Conservation (phyloP, 768 basidiomycete species). For the Lepiota venenata region DNA sequence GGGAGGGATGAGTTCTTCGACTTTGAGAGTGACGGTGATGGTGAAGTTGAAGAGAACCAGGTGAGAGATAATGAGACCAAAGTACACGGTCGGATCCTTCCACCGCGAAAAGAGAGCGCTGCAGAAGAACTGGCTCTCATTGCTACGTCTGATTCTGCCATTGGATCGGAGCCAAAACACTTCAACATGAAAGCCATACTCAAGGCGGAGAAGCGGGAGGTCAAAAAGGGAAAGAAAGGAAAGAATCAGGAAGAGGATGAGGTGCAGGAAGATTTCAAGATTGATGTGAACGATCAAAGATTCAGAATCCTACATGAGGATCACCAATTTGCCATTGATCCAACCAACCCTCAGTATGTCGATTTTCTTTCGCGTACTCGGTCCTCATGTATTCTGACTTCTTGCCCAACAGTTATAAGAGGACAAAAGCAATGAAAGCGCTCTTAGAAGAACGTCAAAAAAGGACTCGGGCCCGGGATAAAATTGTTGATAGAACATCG, state of each 20-base stretch:
- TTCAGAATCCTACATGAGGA: conserved; percentile 89
- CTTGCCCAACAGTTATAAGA: conserved; percentile 74
- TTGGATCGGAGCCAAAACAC: conserved; percentile 57
- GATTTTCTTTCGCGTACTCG: neutral
- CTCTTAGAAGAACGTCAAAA: conserved; percentile 82
- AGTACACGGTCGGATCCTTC: conserved; percentile 14
- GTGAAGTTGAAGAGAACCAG: conserved; percentile 18
- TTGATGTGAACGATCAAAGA: conserved; percentile 84
- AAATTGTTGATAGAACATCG: conserved; percentile 13
- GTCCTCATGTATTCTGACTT: conserved; percentile 8
- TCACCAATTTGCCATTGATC: conserved; percentile 92
- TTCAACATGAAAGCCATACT: conserved; percentile 90
- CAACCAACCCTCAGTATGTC: conserved; percentile 89
- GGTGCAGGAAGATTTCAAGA: conserved; percentile 74
- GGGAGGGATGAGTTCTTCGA: conserved; percentile 79
- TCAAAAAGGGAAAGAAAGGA: conserved; percentile 35
- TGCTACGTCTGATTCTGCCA: conserved; percentile 49
- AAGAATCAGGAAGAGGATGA: conserved; percentile 53
- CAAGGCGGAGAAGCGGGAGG: conserved; percentile 76
- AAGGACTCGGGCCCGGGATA: conserved; percentile 30
- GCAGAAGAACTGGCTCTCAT: conserved; percentile 66
- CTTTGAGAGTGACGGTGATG: conserved; percentile 39
- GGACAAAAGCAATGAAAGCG: conserved; percentile 86
- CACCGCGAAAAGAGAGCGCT: conserved; percentile 42
- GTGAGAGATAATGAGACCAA: conserved; percentile 17